Evolutionary conservation across 768 basidiomycete species (phyloP), one percentile per base, ranked within the genome.

Genomic region (Imleria badia): DNA sequence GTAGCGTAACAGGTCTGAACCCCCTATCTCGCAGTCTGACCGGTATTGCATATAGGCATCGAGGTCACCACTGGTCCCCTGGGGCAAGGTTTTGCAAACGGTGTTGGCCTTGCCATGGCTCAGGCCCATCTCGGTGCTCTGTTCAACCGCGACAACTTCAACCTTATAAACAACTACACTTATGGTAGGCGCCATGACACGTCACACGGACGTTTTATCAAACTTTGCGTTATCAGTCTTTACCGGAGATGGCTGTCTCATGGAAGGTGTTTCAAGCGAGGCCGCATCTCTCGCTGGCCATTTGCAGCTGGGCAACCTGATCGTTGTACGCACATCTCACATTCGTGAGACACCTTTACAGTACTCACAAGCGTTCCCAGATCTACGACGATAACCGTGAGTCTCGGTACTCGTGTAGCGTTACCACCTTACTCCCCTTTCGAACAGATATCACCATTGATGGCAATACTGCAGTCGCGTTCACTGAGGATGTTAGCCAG

Each of bases 11-110:
- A 20, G 7, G 13, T 42, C 42, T n/a, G 33, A 45, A 19, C 39
- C 53, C 40, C 44, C 55, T 52, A 35, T 55, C 29, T 30, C 19
- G 17, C 33, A 34, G 46, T 48, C 51, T 63, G 31, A 64, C 56
- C 31, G 9, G 26, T 14, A 29, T 44, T 43, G 43, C 47, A 43
- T 45, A 42, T 61, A 86, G 84, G 86, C 55, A 80, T 91, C 45
- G 90, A 92, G 75, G 93, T 98, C 55, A 98, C 95, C 59, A 98
- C 95, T 52, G 95, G 95, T 51, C 95, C 95, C 58, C 85, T 98
- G 31, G 95, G 95, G 41, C 95, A 98, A 74, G 92, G 94, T 60
- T 90, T 98, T 69, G 85, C 89, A 59, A 96, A 94, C 67, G 93
- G 85, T 57, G 93, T 98, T 62, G 95, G 95, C 67, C 75, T 98